Evolutionary conservation across 2,329 filamentous ascomycete genomes (phyloP).

Genomic region (Bimuria novae-zelandiae): DNA sequence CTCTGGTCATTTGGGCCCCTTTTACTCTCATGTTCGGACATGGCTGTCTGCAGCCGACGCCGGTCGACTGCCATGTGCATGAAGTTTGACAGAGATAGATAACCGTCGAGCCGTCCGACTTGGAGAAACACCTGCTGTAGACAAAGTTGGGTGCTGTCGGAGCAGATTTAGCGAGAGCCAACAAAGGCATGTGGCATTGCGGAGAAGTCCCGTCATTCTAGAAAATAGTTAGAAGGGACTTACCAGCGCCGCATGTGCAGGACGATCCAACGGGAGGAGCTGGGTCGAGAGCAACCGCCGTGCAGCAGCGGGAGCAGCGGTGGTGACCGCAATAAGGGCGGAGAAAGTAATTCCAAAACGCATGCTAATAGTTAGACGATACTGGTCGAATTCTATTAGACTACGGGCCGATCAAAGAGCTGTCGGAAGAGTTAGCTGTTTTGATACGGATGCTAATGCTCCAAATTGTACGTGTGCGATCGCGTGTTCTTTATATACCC

Average conservation of each 20-base stretch:
- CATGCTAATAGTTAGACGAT: neutral
- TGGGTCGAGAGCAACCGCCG: neutral
- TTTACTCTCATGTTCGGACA: neutral
- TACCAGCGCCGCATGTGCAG: conserved; percentile 3
- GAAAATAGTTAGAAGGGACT: neutral
- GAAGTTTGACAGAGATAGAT: conserved; percentile 1
- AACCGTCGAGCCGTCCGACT: neutral
- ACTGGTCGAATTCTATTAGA: too few relatives aligned
- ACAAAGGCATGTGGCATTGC: neutral
- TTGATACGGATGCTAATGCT: neutral
- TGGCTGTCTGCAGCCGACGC: neutral
- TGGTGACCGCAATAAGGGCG: neutral
- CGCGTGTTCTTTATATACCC: neutral
- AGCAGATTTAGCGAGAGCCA: neutral
- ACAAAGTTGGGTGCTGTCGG: neutral
- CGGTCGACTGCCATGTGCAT: conserved; percentile 3
- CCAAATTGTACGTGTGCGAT: neutral
- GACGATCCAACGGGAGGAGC: conserved; percentile 1
- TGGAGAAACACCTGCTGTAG: conserved; percentile 2
- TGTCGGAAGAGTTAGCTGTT: neutral
- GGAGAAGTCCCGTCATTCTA: too few relatives aligned
- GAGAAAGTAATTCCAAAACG: neutral
- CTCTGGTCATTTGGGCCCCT: too few relatives aligned
- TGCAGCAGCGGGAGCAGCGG: neutral
- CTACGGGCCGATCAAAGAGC: neutral